Base-by-base conservation (phyloP, 2,329 filamentous ascomycete genomes). In the Colletotrichum karsti region DNA sequence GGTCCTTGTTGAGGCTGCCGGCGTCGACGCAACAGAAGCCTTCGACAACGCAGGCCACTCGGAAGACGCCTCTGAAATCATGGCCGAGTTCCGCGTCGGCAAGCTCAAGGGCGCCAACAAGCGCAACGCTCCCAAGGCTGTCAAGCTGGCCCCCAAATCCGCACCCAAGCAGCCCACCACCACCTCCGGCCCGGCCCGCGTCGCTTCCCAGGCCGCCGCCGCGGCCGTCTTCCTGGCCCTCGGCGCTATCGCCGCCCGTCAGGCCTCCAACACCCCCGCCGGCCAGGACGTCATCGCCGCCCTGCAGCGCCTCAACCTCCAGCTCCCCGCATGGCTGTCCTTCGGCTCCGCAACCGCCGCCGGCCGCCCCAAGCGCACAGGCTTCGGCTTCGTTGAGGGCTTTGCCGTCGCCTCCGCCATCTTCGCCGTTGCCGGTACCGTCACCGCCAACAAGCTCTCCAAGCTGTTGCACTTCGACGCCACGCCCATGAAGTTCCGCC, bases 11-110 rank as follows among this genome's bases (percentile, higher is more conserved):
- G 93, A 95, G 70, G 91, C 93, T 28, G 93, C 87, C 72, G 93
- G 93, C 64, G 90, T 91, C 73, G 93, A 96, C 80, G 90, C 91
- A 53, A 93, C 91, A 46, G 90, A 93, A 76, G 91, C 90, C 44
- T 96, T 95, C 75, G 93, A 96, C 81, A 92, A 95, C 74, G 92
- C 93, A 39, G 93, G 93, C 48, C 93, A 97, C 83, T 94, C 91
- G 51, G 92, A 93, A 24, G 84, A 85, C 62, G 83, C 83, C 3
- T 77, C 74, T 56, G 82, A 83, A 41, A 80, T 83, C 51, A 80
- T 85, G 77, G 75, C 74, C 2, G 67, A 74, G 12, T 82, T 76
- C 59, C 70, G 70, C 42, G 53, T 85, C 35, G 83, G 82, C 18
- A 77, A 75, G 30, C 74, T 81, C 62, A 79, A 77, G 58, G 79